phyloP scores from a whole-genome alignment of 2,329 filamentous ascomycete species.

The Diaporthe citri region DNA sequence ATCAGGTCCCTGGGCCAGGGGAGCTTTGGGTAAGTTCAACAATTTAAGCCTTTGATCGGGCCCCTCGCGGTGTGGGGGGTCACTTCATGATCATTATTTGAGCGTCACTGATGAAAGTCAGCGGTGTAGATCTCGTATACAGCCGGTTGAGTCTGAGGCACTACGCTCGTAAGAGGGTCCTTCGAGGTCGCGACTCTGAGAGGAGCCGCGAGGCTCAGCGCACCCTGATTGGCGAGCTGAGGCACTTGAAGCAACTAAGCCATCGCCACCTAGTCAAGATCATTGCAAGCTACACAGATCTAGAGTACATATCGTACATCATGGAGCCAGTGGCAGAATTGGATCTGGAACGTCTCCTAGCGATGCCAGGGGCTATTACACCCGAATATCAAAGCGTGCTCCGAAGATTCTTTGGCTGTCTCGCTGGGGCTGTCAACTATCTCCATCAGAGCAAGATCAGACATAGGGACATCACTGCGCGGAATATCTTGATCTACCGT shows the following conservation, averaged over 20 bases:
- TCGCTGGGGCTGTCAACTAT: conserved; percentile 41
- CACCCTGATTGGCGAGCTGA: conserved; percentile 35
- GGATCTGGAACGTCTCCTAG: conserved; percentile 37
- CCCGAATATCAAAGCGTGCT: conserved; percentile 16
- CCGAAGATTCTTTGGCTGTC: conserved; percentile 41
- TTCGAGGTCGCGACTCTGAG: conserved; percentile 18
- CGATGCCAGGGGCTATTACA: background rate
- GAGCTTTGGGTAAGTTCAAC: conserved; percentile 36
- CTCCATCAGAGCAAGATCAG: conserved; percentile 38
- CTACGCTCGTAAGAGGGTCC: conserved; percentile 40
- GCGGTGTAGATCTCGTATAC: conserved; percentile 40
- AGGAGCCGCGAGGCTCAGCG: conserved; percentile 28
- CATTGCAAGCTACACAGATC: conserved; percentile 42
- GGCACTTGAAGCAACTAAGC: conserved; percentile 21
- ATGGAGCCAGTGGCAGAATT: conserved; percentile 40
- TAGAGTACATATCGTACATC: conserved; percentile 41
- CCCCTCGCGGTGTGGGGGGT: background rate
- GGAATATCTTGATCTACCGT: conserved; percentile 39
- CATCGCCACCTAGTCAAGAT: conserved; percentile 41
- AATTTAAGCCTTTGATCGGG: background rate
- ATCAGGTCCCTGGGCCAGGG: conserved; percentile 40
- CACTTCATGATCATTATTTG: background rate
- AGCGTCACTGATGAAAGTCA: background rate
- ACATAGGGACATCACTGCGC: conserved; percentile 40
- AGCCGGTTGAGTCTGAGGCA: conserved; percentile 38